Base-by-base conservation (phyloP, 2,329 filamentous ascomycete species). In the Colletotrichum tropicale region DNA sequence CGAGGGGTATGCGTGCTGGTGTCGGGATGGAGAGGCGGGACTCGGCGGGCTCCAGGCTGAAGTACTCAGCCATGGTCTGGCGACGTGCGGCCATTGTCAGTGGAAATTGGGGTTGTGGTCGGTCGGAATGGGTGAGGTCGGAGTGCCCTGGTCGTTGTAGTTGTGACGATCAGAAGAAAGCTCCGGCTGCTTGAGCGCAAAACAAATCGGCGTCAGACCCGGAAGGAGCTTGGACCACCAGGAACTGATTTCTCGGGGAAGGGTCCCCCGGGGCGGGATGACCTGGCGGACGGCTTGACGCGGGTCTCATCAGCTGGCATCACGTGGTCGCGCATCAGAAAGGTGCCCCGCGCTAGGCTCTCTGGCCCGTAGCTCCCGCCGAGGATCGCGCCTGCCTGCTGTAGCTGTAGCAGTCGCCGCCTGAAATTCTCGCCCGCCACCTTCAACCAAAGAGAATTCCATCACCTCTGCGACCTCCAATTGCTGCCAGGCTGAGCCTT, bases 1-100 rank as follows among this genome's bases (percentile, higher is more conserved):
- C 93, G 67, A 94, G 86, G 43, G 93, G 89, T 48, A 97, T 88
- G 75, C 95, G 93, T 21, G 90, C 82, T 43, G 90, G 85, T 58
- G 93, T 90, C 64, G 92, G 89, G 70, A 96, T 90, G 38, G 93
- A 93, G 10, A 92, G 87, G 5, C 90, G 88, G 8, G 89, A 87
- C 73, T 85, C 82, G 58, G 71, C 66, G 15, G 76, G 60, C 61
- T 78, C 81, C 80, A 83, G 84, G 70, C 82, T 74, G 36, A 84
- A 81, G 55, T 38, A 66, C 36, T 69, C 73, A n/a, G 69, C 65
- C 73, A 77, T 77, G 24, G 56, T 69, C 34, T 36, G 34, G 34
- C 61, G 32, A 24, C 61, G 61, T n/a, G 24, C 61, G 32, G 48
- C 4, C 24, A 30, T 48, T 6, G 5, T 30, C 5, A 6, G 21